Evolutionary conservation across 1,284 basidiomycete genomes (phyloP), one percentile per base, ranked within the genome.

Genomic region (Puccinia triticina): DNA sequence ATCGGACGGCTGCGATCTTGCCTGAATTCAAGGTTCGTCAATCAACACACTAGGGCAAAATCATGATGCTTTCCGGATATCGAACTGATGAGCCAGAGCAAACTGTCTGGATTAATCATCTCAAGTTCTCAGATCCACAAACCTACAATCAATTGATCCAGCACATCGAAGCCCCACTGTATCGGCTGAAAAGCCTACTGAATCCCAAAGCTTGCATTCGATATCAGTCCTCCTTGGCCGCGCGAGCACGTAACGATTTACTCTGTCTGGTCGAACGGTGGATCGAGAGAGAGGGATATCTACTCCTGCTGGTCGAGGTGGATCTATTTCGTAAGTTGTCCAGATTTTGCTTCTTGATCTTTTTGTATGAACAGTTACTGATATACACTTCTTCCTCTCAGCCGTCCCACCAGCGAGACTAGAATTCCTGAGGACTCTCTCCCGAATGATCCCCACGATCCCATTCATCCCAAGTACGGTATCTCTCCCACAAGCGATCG

Each of bases 201-300:
- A 81, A 81, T 37, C 57, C 76, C 11, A 78, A 78, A 12, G 43
- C 66, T 48, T 55, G 37, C 32, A 34, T 32, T 59, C 21, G 23
- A 48, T 50, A 66, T 55, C 57, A 76, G 32, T 43, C 72, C 26
- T 67, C 73, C 18, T 64, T 46, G 21, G n/a, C 59, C 48, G 26
- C 29, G 8, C 26, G 18, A 32, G 55, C 40, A 32, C 71, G 59
- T 4, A 14, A 82, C n/a, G 72, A 76, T 75, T 40, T 82, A 29
- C 74, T 50, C 12, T 34, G 40, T 29, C 50, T 82, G 2, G 29
- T 82, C 14, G 59, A 75, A 16, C 18, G 29, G 32, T 82, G 80
- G 80, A 53, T 82, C 61, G 61, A 66, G 32, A 75, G 59, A 29
- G 80, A 82, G 37, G 57, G 71, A 10, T 82, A 82, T 76, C n/a